Conservation (phyloP, 2,329 filamentous ascomycete genomes). For the Verticillium nonalfalfae region DNA sequence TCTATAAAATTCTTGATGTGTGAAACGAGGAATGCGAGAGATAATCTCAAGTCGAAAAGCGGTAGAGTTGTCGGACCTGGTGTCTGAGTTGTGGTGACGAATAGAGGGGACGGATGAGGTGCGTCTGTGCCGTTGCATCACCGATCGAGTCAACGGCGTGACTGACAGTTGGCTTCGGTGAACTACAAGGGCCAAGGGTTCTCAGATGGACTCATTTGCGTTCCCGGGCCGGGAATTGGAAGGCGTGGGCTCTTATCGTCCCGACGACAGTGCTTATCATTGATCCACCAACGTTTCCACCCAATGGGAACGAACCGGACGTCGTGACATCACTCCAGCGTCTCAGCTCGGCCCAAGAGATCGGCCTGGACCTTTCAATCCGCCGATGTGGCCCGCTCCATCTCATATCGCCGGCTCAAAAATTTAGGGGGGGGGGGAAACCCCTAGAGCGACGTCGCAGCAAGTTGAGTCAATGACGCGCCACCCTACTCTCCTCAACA, state of each 20-base stretch:
- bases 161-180: background rate
- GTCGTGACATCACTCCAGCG: conserved; percentile 5
- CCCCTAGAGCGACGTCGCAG: background rate
- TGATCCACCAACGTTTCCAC: background rate
- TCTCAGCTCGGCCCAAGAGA: background rate
- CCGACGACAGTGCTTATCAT: background rate
- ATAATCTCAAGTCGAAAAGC: background rate
- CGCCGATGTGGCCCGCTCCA: background rate
- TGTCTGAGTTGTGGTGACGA: background rate
- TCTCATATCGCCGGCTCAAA: background rate
- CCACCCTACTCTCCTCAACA: background rate
- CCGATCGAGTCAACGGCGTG: background rate
- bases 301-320: conserved; percentile 2
- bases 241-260: background rate
- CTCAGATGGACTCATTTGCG: background rate
- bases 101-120: background rate
- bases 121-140: background rate
- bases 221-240: background rate
- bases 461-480: conserved; percentile 1
- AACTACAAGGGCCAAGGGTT: background rate
- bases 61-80: background rate
- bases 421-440: background rate
- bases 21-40: background rate
- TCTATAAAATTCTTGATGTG: background rate
- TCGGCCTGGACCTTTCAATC: background rate